Evolutionary conservation across 2,329 filamentous ascomycete species (phyloP).

Genomic region (Neonectria ditissima): DNA sequence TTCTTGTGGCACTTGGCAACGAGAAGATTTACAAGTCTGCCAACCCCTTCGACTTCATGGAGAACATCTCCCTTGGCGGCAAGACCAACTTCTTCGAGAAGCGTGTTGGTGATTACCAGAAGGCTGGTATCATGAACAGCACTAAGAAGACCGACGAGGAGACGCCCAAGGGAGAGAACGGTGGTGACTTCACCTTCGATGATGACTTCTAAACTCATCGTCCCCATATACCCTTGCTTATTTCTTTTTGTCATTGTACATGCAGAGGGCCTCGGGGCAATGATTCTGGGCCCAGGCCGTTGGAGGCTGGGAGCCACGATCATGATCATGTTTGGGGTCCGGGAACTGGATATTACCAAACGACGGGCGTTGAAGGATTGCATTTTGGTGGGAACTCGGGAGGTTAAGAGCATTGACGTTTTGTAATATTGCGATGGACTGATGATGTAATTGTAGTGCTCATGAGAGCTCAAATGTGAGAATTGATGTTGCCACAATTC

Average conservation of each 20-base stretch:
- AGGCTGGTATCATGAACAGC: slow-evolving; percentile 97
- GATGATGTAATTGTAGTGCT: slow-evolving; percentile 42
- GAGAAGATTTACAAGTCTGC: slow-evolving; percentile 90
- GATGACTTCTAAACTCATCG: slow-evolving; percentile 85
- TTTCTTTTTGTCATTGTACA: slow-evolving; percentile 41
- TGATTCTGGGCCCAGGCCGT: slow-evolving; percentile 33
- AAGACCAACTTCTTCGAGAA: slow-evolving; percentile 99
- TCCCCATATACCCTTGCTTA: slow-evolving; percentile 43
- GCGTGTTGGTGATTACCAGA: slow-evolving; percentile 99
- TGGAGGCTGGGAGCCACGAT: slow-evolving; percentile 20
- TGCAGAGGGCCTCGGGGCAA: slow-evolving; percentile 39
- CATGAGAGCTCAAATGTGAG: slow-evolving; percentile 38
- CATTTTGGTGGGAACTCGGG: slow-evolving; percentile 22
- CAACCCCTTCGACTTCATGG: slow-evolving; percentile 99
- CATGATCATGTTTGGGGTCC: slow-evolving; percentile 35
- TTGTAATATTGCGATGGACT: slow-evolving; percentile 40
- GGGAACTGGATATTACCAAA: slow-evolving; percentile 36
- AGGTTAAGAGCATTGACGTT: slow-evolving; percentile 43
- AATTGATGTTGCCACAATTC: slow-evolving; percentile 20
- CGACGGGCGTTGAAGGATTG: slow-evolving; percentile 39
- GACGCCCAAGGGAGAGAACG: slow-evolving; percentile 67
- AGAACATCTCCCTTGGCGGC: slow-evolving; percentile 97
- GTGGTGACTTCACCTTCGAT: slow-evolving; percentile 90
- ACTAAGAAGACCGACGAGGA: slow-evolving; percentile 75
- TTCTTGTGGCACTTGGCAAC: slow-evolving; percentile 93